Conservation (phyloP, 2,329 filamentous ascomycete species). For the Fusarium fracticaudum region DNA sequence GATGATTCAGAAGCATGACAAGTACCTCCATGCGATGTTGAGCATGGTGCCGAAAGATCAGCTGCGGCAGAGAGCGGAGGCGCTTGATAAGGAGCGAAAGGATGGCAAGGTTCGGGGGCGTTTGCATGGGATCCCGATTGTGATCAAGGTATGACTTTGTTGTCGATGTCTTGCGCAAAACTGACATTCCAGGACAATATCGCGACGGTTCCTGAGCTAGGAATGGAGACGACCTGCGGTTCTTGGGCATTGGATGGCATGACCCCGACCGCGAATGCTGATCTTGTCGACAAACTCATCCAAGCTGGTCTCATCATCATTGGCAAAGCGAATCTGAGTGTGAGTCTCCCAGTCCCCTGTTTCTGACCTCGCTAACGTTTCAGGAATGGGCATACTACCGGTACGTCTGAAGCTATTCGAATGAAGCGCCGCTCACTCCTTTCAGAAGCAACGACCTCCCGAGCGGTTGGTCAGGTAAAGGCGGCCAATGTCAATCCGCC, state of each 20-base stretch:
- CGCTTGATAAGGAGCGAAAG: neutral
- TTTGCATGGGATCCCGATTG: neutral
- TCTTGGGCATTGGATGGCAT: neutral
- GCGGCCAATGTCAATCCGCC: slow-evolving; percentile 26
- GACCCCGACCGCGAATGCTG: neutral
- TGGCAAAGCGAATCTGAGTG: neutral
- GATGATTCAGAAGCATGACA: neutral
- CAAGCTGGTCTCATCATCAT: neutral
- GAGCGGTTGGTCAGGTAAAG: neutral
- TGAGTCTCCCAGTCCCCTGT: neutral
- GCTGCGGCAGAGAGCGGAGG: neutral
- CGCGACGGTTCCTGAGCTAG: neutral
- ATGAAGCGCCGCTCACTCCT: neutral
- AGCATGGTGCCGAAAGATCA: neutral
- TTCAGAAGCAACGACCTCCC: slow-evolving; percentile 24
- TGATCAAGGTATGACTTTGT: neutral
- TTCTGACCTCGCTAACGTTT: no score
- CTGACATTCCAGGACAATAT: neutral
- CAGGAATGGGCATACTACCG: neutral
- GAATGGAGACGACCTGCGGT: neutral
- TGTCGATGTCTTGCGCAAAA: neutral
- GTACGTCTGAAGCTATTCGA: neutral
- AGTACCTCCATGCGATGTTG: neutral
- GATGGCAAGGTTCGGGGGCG: neutral
- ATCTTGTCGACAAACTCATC: neutral